These are phyloP conservation scores for Penicillium coprophilum DNA, from an alignment of 495 filamentous ascomycete genomes.

Conservation along the genomic window DNA sequence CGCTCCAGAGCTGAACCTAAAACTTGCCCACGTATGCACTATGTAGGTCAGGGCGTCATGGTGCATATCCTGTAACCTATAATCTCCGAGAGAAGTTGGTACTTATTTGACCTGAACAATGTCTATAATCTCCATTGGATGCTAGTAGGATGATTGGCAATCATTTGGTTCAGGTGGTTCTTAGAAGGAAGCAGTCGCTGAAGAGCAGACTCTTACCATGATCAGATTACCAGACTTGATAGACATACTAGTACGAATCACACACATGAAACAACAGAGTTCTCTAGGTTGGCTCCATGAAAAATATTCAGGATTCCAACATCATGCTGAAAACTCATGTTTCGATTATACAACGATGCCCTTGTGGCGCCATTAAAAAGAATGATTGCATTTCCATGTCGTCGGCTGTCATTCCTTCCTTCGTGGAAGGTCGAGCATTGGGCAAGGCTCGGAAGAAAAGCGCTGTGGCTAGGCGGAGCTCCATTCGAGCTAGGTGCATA, in stretches of 20 bases:
- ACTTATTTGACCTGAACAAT: neutral
- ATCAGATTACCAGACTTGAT: neutral
- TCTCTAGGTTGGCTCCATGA: too few species aligned
- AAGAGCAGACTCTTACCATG: neutral
- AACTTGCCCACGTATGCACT: too few species aligned
- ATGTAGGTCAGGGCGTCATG: too few species aligned
- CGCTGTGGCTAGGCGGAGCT: constrained; percentile 35
- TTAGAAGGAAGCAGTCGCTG: neutral
- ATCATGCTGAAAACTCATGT: constrained; percentile 12
- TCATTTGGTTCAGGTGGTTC: neutral
- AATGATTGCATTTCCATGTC: constrained; percentile 46
- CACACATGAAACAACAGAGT: too few species aligned
- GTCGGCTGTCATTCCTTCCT: constrained; percentile 42
- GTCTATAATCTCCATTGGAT: neutral
- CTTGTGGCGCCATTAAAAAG: constrained; percentile 46
- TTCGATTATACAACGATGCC: constrained; percentile 47
- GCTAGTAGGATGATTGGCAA: neutral
- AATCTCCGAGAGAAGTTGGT: neutral
- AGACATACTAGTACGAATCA: too few species aligned
- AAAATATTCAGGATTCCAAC: too few species aligned
- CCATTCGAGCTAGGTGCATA: constrained; percentile 37
- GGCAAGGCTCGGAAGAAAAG: constrained; percentile 38
- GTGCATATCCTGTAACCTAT: neutral
- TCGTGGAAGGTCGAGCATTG: constrained; percentile 18
- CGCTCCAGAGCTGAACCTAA: too few species aligned